Evolutionary conservation across 352 stramenopile genomes (phyloP), one percentile per base, ranked within the genome.

Genomic region (Achlya hypogyna): DNA sequence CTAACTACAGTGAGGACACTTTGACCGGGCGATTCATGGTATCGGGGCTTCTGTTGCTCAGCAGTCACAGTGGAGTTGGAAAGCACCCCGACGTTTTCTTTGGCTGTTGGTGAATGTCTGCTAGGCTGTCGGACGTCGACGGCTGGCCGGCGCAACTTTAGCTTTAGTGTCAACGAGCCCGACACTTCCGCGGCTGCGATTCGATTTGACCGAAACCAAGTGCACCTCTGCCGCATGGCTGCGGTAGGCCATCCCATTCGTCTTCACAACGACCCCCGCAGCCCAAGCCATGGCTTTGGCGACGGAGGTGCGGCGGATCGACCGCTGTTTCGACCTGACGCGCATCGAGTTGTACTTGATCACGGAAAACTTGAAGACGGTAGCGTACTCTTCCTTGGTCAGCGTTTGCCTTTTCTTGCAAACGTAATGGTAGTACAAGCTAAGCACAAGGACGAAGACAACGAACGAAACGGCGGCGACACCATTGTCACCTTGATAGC

Each of bases 401-500:
- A 58, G 14, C 14, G 51, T 58, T 20, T 58, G 51, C 5, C 6
- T 31, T 38, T 12, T n/a, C 29, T 58, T 58, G 51, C 51, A 58
- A 8, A 22, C 22, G 14, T 10, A 6, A 12, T 38, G 29, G 51
- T 58, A 58, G 29, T 58, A 58, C 8, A 38, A n/a, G 6, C 10
- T 23, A 12, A 58, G 20, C 14, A 58, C 8, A 9, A 58, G 20
- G 10, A 58, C 8, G 35, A 58, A 58, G 20, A 0, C 51, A 6
- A 1, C 14, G n/a, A 38, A 20, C 20, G 51, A 58, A 6, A 6
- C 25, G 20, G 20, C 29, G 0, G 51, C 51, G 14, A 58, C 14
- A 42, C 54, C 23, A 63, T 2, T n/a, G 53, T 95, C 89, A 98
- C 98, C 77, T 98, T 99, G 71, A 99, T 88, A 4, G 97, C 96